These are phyloP conservation scores for Alternaria brassicae DNA, from an alignment of 2,329 filamentous ascomycete genomes.

Conservation along the genomic window DNA sequence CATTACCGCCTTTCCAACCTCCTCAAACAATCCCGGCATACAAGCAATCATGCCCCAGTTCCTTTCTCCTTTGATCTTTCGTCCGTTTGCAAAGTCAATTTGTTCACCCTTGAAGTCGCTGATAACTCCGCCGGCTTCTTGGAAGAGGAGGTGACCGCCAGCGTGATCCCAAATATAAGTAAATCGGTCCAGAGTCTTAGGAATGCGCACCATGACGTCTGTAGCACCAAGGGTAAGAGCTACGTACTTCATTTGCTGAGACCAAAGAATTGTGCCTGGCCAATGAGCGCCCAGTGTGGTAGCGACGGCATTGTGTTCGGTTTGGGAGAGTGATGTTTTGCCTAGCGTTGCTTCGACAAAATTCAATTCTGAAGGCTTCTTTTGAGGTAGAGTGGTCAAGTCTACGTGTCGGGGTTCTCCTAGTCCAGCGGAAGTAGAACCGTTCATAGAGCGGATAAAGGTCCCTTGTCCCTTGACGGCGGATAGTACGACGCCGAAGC, in stretches of 20 bases:
- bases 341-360: slow-evolving; percentile 57
- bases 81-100: slow-evolving; percentile 55
- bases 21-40: slow-evolving; percentile 36
- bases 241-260: slow-evolving; percentile 62
- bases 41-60: slow-evolving; percentile 49
- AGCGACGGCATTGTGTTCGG: slow-evolving; percentile 49
- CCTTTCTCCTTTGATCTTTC: slow-evolving; percentile 40
- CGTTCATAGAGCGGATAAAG: slow-evolving; percentile 50
- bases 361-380: slow-evolving; percentile 45
- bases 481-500: slow-evolving; percentile 54
- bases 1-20: slow-evolving; percentile 37
- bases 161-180: slow-evolving; percentile 65
- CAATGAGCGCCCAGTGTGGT: slow-evolving; percentile 51
- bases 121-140: slow-evolving; percentile 60
- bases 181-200: slow-evolving; percentile 52
- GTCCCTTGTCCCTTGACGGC: slow-evolving; percentile 58
- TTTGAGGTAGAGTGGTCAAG: slow-evolving; percentile 19
- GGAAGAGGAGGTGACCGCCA: slow-evolving; percentile 59
- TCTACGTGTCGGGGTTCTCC: slow-evolving; percentile 45
- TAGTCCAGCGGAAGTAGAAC: slow-evolving; percentile 28
- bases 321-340: slow-evolving; percentile 48
- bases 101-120: slow-evolving; percentile 59
- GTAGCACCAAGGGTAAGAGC: slow-evolving; percentile 59
- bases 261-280: slow-evolving; percentile 61
- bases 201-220: slow-evolving; percentile 59